phyloP scores from a whole-genome alignment of 2,329 filamentous ascomycete species.

The Tolypocladium album region DNA sequence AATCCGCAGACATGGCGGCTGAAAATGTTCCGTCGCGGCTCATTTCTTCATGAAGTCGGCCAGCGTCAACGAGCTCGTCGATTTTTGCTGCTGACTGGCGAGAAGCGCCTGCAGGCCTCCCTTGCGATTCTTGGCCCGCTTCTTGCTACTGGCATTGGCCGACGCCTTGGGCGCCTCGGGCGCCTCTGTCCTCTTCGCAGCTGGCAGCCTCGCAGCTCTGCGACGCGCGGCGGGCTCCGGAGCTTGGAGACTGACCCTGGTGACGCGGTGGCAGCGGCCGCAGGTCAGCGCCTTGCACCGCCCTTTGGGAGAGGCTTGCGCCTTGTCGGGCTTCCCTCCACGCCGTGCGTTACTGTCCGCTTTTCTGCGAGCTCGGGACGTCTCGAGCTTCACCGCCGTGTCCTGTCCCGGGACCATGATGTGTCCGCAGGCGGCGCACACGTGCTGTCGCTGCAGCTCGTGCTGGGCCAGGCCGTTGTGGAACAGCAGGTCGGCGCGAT shows the following conservation, averaged over 20 bases:
- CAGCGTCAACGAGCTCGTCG: conserved; percentile 36
- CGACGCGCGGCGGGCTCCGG: conserved; percentile 20
- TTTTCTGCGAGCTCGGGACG: conserved; percentile 4
- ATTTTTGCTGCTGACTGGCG: conserved; percentile 36
- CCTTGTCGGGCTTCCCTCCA: not conserved
- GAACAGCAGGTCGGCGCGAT: conserved; percentile 37
- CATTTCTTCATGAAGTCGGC: conserved; percentile 40
- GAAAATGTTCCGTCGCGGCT: not conserved
- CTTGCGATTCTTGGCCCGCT: conserved; percentile 54
- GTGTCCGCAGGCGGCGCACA: conserved; percentile 50
- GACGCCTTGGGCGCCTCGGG: conserved; percentile 15
- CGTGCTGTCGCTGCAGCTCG: conserved; percentile 40
- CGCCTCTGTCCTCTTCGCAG: conserved; percentile 9
- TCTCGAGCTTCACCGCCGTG: conserved; percentile 27
- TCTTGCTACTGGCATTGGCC: conserved; percentile 50
- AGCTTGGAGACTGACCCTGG: conserved; percentile 27
- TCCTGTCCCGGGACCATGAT: conserved; percentile 45
- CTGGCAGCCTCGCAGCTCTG: conserved; percentile 7
- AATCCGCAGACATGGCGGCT: too few species aligned
- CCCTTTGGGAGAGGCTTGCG: conserved; percentile 1
- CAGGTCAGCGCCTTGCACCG: conserved; percentile 25
- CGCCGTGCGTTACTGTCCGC: not conserved
- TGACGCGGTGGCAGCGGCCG: conserved; percentile 31
- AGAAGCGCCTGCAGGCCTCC: conserved; percentile 55
- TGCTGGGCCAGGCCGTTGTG: conserved; percentile 31